A percentile compares a stretch with the other conserved stretches of the same genome.
phyloP scores from a whole-genome alignment of 1,139 yeast species.

The Nakaseomyces glabratus region DNA sequence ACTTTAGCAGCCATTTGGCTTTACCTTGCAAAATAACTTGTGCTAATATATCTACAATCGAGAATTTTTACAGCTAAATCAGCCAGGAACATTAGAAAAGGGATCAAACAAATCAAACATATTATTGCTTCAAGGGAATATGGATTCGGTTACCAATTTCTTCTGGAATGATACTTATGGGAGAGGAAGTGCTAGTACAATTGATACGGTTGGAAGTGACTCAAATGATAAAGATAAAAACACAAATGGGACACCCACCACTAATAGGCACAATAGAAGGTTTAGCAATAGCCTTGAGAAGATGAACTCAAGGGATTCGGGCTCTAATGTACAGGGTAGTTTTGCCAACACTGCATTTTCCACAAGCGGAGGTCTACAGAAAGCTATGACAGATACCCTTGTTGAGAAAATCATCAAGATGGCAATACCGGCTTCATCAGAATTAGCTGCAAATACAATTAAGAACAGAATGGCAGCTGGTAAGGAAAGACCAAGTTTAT shows the following conservation, averaged over 20 bases:
- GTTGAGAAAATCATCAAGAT: slow-evolving; percentile 60
- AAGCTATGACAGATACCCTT: slow-evolving; percentile 53
- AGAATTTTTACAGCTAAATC: too few relatives aligned
- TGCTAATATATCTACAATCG: too few relatives aligned
- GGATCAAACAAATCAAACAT: too few relatives aligned
- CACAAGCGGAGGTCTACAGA: slow-evolving; percentile 20
- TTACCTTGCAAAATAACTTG: too few relatives aligned
- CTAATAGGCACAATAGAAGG: slow-evolving; percentile 1
- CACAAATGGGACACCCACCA: slow-evolving; percentile 5
- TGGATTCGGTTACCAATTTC: slow-evolving; percentile 8
- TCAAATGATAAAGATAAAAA: slow-evolving; percentile 4
- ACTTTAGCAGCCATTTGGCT: too few relatives aligned
- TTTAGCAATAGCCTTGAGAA: slow-evolving; percentile 2
- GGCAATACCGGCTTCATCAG: slow-evolving; percentile 59
- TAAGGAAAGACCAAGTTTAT: slow-evolving; percentile 56
- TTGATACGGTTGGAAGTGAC: slow-evolving; percentile 3
- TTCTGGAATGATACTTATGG: slow-evolving; percentile 9
- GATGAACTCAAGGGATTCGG: slow-evolving; percentile 8
- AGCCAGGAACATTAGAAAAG: too few relatives aligned
- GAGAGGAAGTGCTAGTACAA: slow-evolving; percentile 4
- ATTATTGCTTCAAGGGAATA: slow-evolving; percentile 28
- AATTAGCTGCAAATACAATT: slow-evolving; percentile 32
- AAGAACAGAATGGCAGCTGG: slow-evolving; percentile 50
- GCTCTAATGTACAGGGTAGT: slow-evolving; percentile 1
- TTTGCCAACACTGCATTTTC: slow-evolving; percentile 5